Evolutionary conservation across 164 flowering plant species (phyloP).

Genomic region (Umbilicus rupestris): DNA sequence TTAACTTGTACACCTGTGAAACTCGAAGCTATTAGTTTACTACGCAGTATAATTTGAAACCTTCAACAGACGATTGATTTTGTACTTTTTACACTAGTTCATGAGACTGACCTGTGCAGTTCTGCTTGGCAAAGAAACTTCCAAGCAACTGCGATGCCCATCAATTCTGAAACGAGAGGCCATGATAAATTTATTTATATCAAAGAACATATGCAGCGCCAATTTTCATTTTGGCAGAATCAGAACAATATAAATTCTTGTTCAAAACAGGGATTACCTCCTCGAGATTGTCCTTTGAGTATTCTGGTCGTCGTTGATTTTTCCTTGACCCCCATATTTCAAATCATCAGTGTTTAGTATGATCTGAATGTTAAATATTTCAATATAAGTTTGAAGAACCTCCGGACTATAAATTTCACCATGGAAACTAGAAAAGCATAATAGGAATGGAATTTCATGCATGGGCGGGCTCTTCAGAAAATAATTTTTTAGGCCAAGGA

Average conservation of each 20-base stretch:
- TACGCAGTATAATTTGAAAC: neutral
- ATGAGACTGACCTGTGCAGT: slow-evolving; percentile 72
- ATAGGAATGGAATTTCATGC: no score
- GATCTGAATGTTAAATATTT: slow-evolving; percentile 28
- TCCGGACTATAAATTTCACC: neutral
- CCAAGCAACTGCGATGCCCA: slow-evolving; percentile 61
- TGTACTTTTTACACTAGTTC: neutral
- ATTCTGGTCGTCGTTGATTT: slow-evolving; percentile 33
- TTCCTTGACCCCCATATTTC: slow-evolving; percentile 72
- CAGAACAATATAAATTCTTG: neutral
- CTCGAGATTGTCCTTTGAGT: slow-evolving; percentile 42
- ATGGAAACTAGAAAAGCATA: neutral
- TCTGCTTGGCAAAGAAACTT: slow-evolving; percentile 61
- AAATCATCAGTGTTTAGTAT: slow-evolving; percentile 70
- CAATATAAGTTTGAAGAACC: slow-evolving; percentile 3
- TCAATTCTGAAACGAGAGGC: slow-evolving; percentile 37
- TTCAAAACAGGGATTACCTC: slow-evolving; percentile 28
- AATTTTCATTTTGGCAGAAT: neutral
- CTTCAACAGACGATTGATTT: neutral
- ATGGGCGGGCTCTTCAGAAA: neutral
- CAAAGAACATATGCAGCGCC: neutral
- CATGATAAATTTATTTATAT: neutral
- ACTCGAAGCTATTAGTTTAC: slow-evolving; percentile 1
- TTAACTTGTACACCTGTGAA: slow-evolving; percentile 62
- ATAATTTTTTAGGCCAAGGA: neutral